A percentile compares a stretch with the other conserved stretches of the same genome.
These are phyloP conservation scores for Murraya paniculata DNA, from an alignment of 345 rosid species.

Conservation along the genomic window DNA sequence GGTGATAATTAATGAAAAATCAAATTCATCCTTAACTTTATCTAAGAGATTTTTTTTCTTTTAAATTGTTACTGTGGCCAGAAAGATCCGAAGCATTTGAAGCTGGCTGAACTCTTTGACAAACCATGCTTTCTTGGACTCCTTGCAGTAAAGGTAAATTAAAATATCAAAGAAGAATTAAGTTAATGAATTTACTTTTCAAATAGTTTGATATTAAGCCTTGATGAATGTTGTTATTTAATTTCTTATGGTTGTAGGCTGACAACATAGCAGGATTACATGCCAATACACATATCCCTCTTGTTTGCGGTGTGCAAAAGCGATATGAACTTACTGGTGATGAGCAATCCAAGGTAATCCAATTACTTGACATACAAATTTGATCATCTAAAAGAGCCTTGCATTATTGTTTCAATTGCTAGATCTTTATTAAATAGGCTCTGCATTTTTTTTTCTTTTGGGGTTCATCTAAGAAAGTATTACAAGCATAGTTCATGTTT, in stretches of 20 bases:
- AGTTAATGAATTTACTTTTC: background rate
- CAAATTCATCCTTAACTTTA: no score
- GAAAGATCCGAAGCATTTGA: slow-evolving; percentile 48
- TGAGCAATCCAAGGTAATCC: slow-evolving; percentile 35
- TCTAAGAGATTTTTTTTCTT: no score
- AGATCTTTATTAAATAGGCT: no score
- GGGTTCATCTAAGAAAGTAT: no score
- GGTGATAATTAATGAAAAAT: no score
- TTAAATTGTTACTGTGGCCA: slow-evolving; percentile 13
- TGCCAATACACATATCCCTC: slow-evolving; percentile 50
- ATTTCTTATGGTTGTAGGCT: slow-evolving; percentile 28
- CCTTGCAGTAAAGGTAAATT: slow-evolving; percentile 46
- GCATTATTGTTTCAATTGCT: no score
- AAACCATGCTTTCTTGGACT: slow-evolving; percentile 58
- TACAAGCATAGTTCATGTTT: background rate
- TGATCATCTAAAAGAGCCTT: no score
- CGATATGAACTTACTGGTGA: slow-evolving; percentile 58
- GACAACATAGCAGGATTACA: slow-evolving; percentile 52
- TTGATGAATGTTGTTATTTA: background rate
- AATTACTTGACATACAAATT: background rate
- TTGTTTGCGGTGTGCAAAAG: slow-evolving; percentile 47
- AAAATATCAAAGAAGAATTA: background rate
- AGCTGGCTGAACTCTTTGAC: slow-evolving; percentile 56
- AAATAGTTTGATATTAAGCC: no score
- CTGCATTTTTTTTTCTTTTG: background rate